Evolutionary conservation across 2,329 filamentous ascomycete genomes (phyloP).

Genomic region (Myriosclerotinia scirpicola): DNA sequence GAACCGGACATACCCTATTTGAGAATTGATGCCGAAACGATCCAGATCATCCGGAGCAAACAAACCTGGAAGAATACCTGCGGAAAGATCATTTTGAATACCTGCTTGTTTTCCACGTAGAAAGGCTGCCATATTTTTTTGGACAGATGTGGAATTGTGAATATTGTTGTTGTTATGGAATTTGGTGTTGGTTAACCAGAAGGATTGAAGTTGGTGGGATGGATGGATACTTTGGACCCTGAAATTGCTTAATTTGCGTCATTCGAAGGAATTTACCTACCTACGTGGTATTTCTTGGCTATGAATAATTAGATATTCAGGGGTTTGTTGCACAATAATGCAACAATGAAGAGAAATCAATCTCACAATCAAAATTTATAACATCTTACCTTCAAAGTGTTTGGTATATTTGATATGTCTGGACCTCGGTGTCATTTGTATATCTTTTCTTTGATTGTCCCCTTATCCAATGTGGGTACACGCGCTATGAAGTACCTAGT

Average conservation of each 20-base stretch:
- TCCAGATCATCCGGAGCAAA: slow-evolving; percentile 83
- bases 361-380: not conserved
- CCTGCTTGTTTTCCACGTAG: slow-evolving; percentile 90
- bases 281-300: slow-evolving; percentile 15
- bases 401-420: not conserved
- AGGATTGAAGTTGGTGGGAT: not conserved
- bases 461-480: slow-evolving; percentile 1
- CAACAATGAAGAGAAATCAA: not conserved
- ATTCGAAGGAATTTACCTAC: slow-evolving; percentile 5
- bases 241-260: slow-evolving; percentile 17
- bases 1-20: slow-evolving; percentile 56
- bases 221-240: not conserved
- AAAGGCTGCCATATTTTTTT: slow-evolving; percentile 72
- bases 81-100: slow-evolving; percentile 86
- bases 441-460: not conserved
- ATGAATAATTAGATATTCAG: slow-evolving; percentile 9
- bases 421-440: not conserved
- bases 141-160: not conserved
- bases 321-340: not conserved
- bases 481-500: not conserved
- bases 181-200: slow-evolving; percentile 15
- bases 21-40: slow-evolving; percentile 79
- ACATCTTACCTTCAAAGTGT: slow-evolving; percentile 1
- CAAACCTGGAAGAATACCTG: slow-evolving; percentile 71
- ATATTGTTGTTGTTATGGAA: slow-evolving; percentile 8